These are phyloP conservation scores for Scutellaria minor DNA, from an alignment of 257 asterid species.

Conservation along the genomic window DNA sequence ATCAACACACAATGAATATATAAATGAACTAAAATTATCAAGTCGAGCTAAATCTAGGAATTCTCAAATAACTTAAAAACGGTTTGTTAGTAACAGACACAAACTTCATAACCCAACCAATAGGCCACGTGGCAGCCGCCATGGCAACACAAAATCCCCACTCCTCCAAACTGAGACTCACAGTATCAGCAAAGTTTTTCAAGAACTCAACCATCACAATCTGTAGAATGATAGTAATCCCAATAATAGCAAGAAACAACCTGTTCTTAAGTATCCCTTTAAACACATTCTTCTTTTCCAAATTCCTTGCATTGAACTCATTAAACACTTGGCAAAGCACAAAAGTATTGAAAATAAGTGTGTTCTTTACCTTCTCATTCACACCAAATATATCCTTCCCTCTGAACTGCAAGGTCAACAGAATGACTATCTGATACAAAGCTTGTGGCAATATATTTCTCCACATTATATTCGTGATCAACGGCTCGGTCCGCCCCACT, in stretches of 20 bases:
- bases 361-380: constrained; percentile 48
- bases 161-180: constrained; percentile 47
- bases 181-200: constrained; percentile 57
- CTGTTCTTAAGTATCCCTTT: constrained; percentile 49
- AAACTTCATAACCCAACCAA: constrained; percentile 59
- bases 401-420: constrained; percentile 58
- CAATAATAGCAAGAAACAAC: constrained; percentile 58
- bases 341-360: constrained; percentile 62
- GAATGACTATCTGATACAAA: constrained; percentile 54
- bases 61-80: constrained; percentile 34
- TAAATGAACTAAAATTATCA: no score
- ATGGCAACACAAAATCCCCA: constrained; percentile 61
- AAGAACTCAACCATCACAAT: constrained; percentile 58
- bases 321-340: constrained; percentile 73
- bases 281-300: constrained; percentile 59
- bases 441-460: constrained; percentile 64
- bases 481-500: constrained; percentile 50
- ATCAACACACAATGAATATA: no score
- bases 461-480: constrained; percentile 74
- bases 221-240: constrained; percentile 48
- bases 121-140: constrained; percentile 51
- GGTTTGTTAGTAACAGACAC: constrained; percentile 48
- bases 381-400: constrained; percentile 48
- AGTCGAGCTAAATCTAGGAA: background rate
- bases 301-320: constrained; percentile 53